Base-by-base conservation (phyloP, 495 filamentous ascomycete species). In the Neurospora sp. region DNA sequence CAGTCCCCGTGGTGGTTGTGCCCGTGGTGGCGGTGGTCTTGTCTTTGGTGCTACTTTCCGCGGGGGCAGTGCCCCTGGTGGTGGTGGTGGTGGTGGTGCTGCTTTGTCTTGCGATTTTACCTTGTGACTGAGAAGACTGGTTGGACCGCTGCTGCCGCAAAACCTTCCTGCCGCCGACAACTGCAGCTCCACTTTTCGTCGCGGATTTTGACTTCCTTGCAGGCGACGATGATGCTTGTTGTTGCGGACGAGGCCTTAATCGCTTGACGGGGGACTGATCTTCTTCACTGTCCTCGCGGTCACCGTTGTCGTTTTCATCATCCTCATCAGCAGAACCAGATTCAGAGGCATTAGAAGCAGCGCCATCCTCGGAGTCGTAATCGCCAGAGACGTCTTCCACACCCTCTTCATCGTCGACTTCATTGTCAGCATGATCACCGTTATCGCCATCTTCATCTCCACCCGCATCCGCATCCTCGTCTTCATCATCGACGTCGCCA, bases 401-500 rank as follows among this genome's bases (percentile, higher is more conserved):
- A 1, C 1, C 16, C 8, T 48, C 44, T 3, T 48, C 53, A 14
- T 14, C 42, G 3, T 14, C 42, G 3, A 6, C 41, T 8, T 11
- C n/a, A 20, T 70, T 4, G 69, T 69, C 22, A 70, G 46, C 41
- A 75, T 75, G n/a, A n/a, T n/a, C n/a, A n/a, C n/a, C n/a, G n/a
- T n/a, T n/a, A n/a, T n/a, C n/a, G n/a, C n/a, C 35, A 72, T 70
- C 48, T 1, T 14, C 48, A 59, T 22, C 20, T 0, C 5, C 5
- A 31, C 5, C 11, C 10, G 10, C 11, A 3, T 8, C 20, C 12
- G 2, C 12, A 61, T 31, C 22, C 12, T 69, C 9, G 69, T 44
- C 39, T 59, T 73, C 40, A 59, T 38, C 53, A 76, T 75, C 38
- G 69, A 68, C 37, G 71, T 76, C 72, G 18, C 3, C 42, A n/a